Percentiles rank a stretch among this genome's conserved stretches.
Conservation (phyloP, 116 monocot genomes). For the Posidonia oceanica region DNA sequence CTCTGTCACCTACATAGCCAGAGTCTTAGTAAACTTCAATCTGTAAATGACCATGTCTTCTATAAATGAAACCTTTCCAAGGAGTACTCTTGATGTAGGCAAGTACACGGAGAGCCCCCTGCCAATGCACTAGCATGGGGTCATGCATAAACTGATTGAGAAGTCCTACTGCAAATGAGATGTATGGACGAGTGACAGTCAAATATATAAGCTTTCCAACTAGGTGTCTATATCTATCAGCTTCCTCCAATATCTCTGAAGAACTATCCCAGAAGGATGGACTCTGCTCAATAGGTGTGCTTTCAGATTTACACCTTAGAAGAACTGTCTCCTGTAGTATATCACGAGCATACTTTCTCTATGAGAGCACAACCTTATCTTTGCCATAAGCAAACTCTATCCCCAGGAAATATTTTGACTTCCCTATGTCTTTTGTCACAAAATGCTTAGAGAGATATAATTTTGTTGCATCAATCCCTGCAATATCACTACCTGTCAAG, state of each 20-base stretch:
- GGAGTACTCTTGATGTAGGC: not conserved
- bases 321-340: not conserved
- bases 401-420: not conserved
- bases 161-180: not conserved
- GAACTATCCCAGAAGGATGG: not conserved
- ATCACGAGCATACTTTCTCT: slow-evolving; percentile 7
- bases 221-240: not conserved
- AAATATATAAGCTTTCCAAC: slow-evolving; percentile 1
- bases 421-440: not conserved
- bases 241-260: not conserved
- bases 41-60: not conserved
- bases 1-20: not conserved
- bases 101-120: not conserved
- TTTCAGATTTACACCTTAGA: not conserved
- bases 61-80: not conserved
- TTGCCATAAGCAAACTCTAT: not conserved
- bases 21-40: not conserved
- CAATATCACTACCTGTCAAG: not conserved
- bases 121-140: not conserved
- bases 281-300: not conserved
- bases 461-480: not conserved
- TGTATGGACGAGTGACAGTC: not conserved
- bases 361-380: not conserved
- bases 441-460: not conserved
- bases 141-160: slow-evolving; percentile 6